Evolutionary conservation across 176 grass and related monocot genomes (phyloP), one percentile per base, ranked within the genome.

Genomic region (Aegilops speltoides): DNA sequence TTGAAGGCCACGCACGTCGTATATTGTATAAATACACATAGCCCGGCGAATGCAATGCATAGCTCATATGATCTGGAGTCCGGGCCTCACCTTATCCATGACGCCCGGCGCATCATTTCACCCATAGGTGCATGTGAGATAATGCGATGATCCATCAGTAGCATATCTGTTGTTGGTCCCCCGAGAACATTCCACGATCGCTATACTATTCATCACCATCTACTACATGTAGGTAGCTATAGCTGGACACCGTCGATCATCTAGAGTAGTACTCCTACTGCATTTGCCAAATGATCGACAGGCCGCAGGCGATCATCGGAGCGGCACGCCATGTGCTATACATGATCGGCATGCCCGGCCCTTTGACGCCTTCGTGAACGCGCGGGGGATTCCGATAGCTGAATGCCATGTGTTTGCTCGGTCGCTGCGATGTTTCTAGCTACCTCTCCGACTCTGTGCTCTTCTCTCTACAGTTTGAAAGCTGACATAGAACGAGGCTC

Each of bases 41-140:
- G 6, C 13, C 41, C 29, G 29, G 40, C 3, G 41, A 29, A 1
- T 29, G 72, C 17, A 2, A 12, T 19, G 33, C 31, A 12, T 73
- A 79, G 54, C 40, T 79, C 67, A 84, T 8, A 84, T 89, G 67
- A 41, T 65, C 82, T 80, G 73, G 64, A 83, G 38, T 15, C 69
- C 70, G 11, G 40, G 40, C 54, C 64, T 70, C 72, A 31, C 64
- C 81, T 75, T 80, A 75, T 80, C 41, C 87, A 74, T 75, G 73
- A 24, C 56, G 40, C 36, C 41, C 23, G 38, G 79, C 26, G 78
- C 68, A 82, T 87, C 86, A 82, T 88, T 66, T 36, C 61, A 16
- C 17, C 71, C 61, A 77, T 23, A 24, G 56, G 17, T 43, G 19
- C 70, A 43, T 64, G 70, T 75, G 24, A 31, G 54, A 23, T 73